A percentile compares a stretch with the other conserved stretches of the same genome.
Evolutionary conservation across 176 grass and related monocot species (phyloP).

Genomic region (Aegilops tauschii): DNA sequence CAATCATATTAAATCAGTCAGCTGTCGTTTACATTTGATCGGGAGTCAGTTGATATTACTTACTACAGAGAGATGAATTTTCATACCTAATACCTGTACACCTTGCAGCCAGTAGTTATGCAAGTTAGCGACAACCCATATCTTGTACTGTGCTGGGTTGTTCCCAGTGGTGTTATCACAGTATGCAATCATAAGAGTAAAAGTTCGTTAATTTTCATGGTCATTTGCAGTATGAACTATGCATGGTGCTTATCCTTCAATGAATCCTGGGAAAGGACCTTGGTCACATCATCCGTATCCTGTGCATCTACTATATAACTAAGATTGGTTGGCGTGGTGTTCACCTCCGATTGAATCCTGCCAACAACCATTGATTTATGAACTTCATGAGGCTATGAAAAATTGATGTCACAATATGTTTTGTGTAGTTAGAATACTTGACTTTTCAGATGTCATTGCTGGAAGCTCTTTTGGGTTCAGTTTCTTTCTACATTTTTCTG

Average conservation of each 20-base stretch:
- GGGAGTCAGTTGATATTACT: no score
- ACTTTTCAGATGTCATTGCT: conserved; percentile 2
- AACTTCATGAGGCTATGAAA: neutral
- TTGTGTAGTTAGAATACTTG: neutral
- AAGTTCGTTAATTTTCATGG: neutral
- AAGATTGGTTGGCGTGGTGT: conserved; percentile 19
- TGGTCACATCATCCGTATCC: neutral
- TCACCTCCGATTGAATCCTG: conserved; percentile 12
- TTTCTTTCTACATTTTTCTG: neutral
- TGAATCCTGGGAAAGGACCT: conserved; percentile 4
- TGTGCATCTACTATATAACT: conserved; percentile 4
- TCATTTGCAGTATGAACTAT: neutral
- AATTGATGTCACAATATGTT: neutral
- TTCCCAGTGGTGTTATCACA: neutral
- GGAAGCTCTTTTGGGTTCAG: neutral
- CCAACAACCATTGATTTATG: neutral
- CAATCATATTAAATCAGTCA: neutral
- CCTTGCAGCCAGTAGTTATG: neutral
- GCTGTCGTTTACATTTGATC: neutral
- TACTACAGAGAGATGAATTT: neutral
- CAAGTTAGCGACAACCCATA: neutral
- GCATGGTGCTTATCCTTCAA: neutral
- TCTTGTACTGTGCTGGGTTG: neutral
- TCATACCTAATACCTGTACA: neutral
- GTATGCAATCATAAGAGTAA: neutral